Evolutionary conservation across 495 filamentous ascomycete species (phyloP).

Genomic region (Bryoglossum gracile): DNA sequence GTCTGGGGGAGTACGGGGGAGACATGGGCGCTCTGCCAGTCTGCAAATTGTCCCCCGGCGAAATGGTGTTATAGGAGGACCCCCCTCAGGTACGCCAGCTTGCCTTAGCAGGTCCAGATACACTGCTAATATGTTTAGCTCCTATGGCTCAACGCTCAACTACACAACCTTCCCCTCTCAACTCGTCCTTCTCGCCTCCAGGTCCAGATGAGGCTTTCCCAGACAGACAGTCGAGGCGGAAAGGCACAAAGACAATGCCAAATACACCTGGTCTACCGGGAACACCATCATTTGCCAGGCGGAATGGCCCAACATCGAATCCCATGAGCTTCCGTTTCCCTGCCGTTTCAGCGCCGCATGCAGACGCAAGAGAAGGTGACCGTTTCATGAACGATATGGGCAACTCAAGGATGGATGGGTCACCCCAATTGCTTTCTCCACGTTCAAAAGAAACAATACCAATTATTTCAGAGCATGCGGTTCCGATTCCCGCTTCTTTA

Average conservation of each 20-base stretch:
- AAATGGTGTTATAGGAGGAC: slow-evolving; percentile 28
- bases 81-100: slow-evolving; percentile 38
- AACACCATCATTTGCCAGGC: slow-evolving; percentile 8
- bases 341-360: slow-evolving; percentile 7
- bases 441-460: slow-evolving; percentile 27
- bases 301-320: slow-evolving; percentile 12
- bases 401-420: slow-evolving; percentile 5
- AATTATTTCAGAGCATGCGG: slow-evolving; percentile 46
- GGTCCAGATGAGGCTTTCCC: slow-evolving; percentile 1
- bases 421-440: slow-evolving; percentile 10
- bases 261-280: slow-evolving; percentile 32
- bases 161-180: slow-evolving; percentile 24
- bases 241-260: slow-evolving; percentile 32
- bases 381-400: slow-evolving; percentile 7
- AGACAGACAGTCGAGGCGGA: slow-evolving; percentile 25
- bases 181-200: slow-evolving; percentile 17
- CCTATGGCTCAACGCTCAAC: slow-evolving; percentile 31
- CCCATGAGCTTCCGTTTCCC: slow-evolving; percentile 22
- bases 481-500: slow-evolving; percentile 35
- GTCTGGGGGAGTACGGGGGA: slow-evolving; percentile 45
- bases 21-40: slow-evolving; percentile 77
- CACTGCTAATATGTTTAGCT: slow-evolving; percentile 25
- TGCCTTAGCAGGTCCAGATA: not conserved
- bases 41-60: slow-evolving; percentile 65
- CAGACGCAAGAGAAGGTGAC: slow-evolving; percentile 8